Conservation (phyloP, 495 filamentous ascomycete species). For the Sporormia fimetaria region DNA sequence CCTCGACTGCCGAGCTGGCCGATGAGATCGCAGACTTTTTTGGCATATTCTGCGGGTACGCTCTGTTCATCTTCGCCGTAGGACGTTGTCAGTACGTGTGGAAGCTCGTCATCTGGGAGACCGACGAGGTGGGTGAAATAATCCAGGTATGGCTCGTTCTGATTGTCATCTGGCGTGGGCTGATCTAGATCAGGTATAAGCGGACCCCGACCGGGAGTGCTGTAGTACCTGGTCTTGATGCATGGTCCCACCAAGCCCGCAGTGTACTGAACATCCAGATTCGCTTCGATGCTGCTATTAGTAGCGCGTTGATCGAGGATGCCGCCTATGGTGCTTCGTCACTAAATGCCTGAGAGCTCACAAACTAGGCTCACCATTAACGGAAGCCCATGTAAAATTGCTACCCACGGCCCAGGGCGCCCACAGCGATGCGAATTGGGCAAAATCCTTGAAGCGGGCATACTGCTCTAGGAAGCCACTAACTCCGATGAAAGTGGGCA, state of each 20-base stretch:
- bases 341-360: slow-evolving; percentile 6
- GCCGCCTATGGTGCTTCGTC: slow-evolving; percentile 40
- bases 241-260: slow-evolving; percentile 45
- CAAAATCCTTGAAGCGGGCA: slow-evolving; percentile 31
- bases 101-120: slow-evolving; percentile 50
- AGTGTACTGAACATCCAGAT: slow-evolving; percentile 65
- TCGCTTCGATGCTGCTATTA: slow-evolving; percentile 50
- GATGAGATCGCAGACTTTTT: slow-evolving; percentile 56
- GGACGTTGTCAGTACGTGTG: slow-evolving; percentile 63
- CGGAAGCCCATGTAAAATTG: slow-evolving; percentile 51
- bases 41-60: slow-evolving; percentile 55
- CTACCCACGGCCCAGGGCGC: slow-evolving; percentile 39
- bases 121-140: slow-evolving; percentile 55
- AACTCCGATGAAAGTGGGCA: slow-evolving; percentile 48
- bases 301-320: slow-evolving; percentile 26
- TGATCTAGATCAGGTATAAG: slow-evolving; percentile 53
- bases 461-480: slow-evolving; percentile 45
- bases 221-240: slow-evolving; percentile 53
- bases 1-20: slow-evolving; percentile 65
- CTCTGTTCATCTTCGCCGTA: slow-evolving; percentile 77
- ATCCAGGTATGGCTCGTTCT: slow-evolving; percentile 67
- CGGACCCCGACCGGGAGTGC: slow-evolving; percentile 51
- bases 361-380: slow-evolving; percentile 41
- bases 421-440: slow-evolving; percentile 25
- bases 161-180: slow-evolving; percentile 41